Percentiles rank a stretch among this genome's conserved stretches.
Evolutionary conservation across 257 asterid genomes (phyloP).

Genomic region (Nicotiana noctiflora): DNA sequence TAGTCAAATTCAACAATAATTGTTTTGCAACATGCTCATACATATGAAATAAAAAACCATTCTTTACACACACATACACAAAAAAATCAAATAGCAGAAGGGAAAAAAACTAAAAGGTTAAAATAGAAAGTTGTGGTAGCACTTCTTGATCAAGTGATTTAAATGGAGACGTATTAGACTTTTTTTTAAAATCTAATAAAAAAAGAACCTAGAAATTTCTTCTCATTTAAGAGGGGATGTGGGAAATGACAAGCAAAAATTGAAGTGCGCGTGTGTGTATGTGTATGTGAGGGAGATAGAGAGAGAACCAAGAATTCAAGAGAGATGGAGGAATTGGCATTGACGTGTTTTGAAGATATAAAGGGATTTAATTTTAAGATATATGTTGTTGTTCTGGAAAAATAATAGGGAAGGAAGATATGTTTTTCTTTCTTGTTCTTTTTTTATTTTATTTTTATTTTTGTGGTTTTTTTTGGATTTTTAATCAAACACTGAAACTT

Average conservation of each 20-base stretch:
- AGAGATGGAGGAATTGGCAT: not conserved
- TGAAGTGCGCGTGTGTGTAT: not conserved
- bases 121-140: not conserved
- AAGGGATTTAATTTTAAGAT: not conserved
- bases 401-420: not conserved
- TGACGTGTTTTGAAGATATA: slow-evolving; percentile 1
- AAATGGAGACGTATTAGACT: not conserved
- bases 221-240: not conserved
- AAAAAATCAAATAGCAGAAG: not conserved
- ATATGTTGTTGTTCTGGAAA: not conserved
- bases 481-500: not conserved
- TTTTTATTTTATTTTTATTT: not conserved
- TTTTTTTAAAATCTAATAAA: too few relatives aligned
- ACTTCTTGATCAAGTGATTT: not conserved
- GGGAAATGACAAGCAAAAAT: not conserved
- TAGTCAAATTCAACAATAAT: not conserved
- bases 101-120: not conserved
- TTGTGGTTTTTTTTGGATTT: not conserved
- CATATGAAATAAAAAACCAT: not conserved
- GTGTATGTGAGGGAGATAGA: too few relatives aligned
- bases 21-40: not conserved
- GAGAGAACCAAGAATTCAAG: slow-evolving; percentile 2
- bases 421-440: not conserved
- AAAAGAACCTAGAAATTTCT: not conserved
- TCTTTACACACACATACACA: not conserved